Percentiles rank a stretch among this genome's conserved stretches.
These are phyloP conservation scores for Solanum hybrid DNA, from an alignment of 305 asterid genomes.

Conservation along the genomic window DNA sequence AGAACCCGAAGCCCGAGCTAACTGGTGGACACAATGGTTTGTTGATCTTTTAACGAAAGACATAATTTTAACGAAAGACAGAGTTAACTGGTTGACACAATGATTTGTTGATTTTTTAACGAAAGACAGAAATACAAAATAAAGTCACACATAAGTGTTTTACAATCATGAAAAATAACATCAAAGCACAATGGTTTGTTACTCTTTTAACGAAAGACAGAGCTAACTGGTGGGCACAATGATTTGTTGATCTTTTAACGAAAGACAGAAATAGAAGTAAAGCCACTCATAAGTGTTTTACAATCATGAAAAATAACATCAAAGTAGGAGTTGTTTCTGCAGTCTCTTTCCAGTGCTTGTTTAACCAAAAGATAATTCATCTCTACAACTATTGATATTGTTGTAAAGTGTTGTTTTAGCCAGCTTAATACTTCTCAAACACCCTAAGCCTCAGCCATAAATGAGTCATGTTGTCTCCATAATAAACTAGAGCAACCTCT, in stretches of 20 bases:
- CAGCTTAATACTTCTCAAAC: background rate
- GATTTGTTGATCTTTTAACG: background rate
- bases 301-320: background rate
- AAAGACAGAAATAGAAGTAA: background rate
- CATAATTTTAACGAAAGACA: too few species aligned
- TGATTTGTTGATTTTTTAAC: background rate
- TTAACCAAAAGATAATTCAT: too few species aligned
- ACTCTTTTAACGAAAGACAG: background rate
- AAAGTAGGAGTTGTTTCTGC: background rate
- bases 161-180: background rate
- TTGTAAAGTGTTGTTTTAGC: background rate
- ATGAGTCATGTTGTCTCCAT: background rate
- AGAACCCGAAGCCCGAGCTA: background rate
- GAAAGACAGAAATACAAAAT: background rate
- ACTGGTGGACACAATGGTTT: background rate
- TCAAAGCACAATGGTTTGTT: background rate
- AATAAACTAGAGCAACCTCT: background rate
- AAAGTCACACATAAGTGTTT: background rate
- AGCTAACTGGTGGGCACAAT: background rate
- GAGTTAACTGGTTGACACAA: background rate
- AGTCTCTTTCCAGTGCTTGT: background rate
- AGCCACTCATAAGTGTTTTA: background rate
- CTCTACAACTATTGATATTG: background rate
- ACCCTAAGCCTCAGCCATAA: background rate
- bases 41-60: background rate